Evolutionary conservation across 164 flowering plant species (phyloP).

Genomic region (Magnolia changhungtana): DNA sequence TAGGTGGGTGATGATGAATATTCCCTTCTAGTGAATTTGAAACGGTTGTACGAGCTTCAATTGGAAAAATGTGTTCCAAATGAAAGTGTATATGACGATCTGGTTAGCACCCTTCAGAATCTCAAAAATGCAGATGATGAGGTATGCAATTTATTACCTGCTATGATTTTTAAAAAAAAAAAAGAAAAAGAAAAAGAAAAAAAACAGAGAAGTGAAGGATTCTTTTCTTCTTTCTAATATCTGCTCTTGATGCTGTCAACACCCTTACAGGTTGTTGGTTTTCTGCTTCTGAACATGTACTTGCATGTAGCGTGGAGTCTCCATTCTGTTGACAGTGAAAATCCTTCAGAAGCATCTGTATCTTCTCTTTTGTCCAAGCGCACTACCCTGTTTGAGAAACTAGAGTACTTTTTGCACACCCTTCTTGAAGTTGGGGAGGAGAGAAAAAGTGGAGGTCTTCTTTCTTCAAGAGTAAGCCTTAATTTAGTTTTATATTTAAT

Average conservation of each 20-base stretch:
- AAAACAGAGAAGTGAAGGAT: not conserved
- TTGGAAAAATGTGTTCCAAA: constrained; percentile 57
- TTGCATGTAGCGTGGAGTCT: constrained; percentile 83
- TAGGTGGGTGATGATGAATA: constrained; percentile 95
- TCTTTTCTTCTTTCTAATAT: not conserved
- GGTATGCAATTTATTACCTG: constrained; percentile 35
- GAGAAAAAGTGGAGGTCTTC: constrained; percentile 39
- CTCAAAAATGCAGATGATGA: constrained; percentile 64
- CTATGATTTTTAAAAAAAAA: not conserved
- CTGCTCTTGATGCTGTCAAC: constrained; percentile 8
- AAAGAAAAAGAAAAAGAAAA: not conserved
- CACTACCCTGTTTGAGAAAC: constrained; percentile 55
- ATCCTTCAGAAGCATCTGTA: constrained; percentile 57
- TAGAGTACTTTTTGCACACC: constrained; percentile 46
- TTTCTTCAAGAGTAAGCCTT: constrained; percentile 69
- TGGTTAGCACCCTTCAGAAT: constrained; percentile 39
- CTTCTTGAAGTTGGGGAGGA: constrained; percentile 35
- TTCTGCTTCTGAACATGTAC: constrained; percentile 86
- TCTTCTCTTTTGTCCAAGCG: constrained; percentile 67
- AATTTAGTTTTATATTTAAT: constrained; percentile 2
- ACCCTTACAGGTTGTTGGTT: constrained; percentile 60
- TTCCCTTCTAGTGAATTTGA: constrained; percentile 83
- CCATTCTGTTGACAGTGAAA: constrained; percentile 53
- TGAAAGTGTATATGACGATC: constrained; percentile 62
- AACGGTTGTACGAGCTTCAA: constrained; percentile 91